Base-by-base conservation (phyloP, 2,329 filamentous ascomycete genomes). In the Leptoxyphium fumago region DNA sequence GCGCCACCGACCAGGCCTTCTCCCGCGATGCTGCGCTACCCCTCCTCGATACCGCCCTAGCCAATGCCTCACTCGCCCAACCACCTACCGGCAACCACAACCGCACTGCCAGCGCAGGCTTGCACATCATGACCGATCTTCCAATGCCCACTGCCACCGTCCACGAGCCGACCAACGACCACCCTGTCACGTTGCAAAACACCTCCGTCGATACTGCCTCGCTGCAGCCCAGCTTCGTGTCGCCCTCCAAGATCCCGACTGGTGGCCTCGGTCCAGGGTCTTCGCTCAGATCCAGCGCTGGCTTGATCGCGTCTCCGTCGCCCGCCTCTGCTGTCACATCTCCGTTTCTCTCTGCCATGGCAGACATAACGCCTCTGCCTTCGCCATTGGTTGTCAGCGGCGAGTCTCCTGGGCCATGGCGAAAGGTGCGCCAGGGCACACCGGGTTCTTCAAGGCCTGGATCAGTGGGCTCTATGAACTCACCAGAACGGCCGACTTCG, bases 311-410 rank as follows among this genome's bases (percentile, higher is more conserved):
- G 3, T 69, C 67, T 29, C 52, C 68, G 15, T 70, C 67, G 34
- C 65, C 65, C 10, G 63, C 58, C 38, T 68, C 67, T 13, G 62
- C 62, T 29, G 57, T 71, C 17, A 64, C 67, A 21, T 71, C 68
- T 45, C 69, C 69, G 18, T 66, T 64, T 21, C 61, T 72, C 17
- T 64, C 65, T 46, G 65, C 69, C 10, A 64, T 72, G 55, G 53
- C 63, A 39, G 69, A 72, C 51, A 61, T 72, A 43, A 72, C 69
- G n/a, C 69, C 69, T 32, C 59, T 72, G n/a, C 69, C 69, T 5
- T 71, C 69, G 10, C 69, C 69, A 26, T 56, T 71, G 8, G 61
- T 66, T 47, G 48, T 44, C 26, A 56, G 55, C 48, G 64, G 65
- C 45, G 54, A 57, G 38, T 48, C 49, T 21, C 62, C 66, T 5